Conservation (phyloP, 2,329 filamentous ascomycete genomes). For the Immersiporthe knoxdaviesiana region DNA sequence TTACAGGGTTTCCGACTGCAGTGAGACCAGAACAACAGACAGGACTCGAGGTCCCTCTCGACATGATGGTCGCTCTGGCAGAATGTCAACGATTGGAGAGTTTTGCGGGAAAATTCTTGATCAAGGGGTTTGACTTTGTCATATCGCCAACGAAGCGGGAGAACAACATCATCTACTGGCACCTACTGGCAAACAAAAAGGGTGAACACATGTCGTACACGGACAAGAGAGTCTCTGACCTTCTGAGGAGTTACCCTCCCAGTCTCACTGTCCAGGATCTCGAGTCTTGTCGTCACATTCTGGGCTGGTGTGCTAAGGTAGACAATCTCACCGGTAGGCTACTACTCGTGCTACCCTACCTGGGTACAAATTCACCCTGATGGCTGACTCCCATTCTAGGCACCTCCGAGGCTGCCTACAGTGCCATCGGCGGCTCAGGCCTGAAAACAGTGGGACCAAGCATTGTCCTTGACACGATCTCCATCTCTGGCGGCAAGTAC, state of each 20-base stretch:
- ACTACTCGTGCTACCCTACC: neutral
- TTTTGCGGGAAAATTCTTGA: conserved; percentile 36
- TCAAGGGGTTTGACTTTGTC: conserved; percentile 43
- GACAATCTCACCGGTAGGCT: conserved; percentile 32
- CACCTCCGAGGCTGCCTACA: conserved; percentile 31
- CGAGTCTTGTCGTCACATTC: conserved; percentile 36
- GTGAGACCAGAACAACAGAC: conserved; percentile 26
- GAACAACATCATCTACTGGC: conserved; percentile 38
- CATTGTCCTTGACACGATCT: conserved; percentile 33
- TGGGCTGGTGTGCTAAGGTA: conserved; percentile 40
- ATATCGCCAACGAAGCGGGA: conserved; percentile 34
- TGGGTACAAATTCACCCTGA: neutral
- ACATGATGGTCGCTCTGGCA: conserved; percentile 35
- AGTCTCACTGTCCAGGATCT: conserved; percentile 23
- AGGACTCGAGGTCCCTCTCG: conserved; percentile 40
- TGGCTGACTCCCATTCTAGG: conserved; percentile 27
- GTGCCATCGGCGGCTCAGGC: conserved; percentile 28
- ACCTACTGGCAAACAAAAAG: conserved; percentile 34
- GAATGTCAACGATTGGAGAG: conserved; percentile 29
- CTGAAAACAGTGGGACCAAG: conserved; percentile 27
- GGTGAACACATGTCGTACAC: conserved; percentile 36
- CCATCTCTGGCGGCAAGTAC: conserved; percentile 34
- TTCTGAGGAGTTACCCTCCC: neutral
- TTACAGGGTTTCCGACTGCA: conserved; percentile 37
- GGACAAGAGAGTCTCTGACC: conserved; percentile 19